Conservation (phyloP, 306 rosid genomes). For the Cicer cuneatum region DNA sequence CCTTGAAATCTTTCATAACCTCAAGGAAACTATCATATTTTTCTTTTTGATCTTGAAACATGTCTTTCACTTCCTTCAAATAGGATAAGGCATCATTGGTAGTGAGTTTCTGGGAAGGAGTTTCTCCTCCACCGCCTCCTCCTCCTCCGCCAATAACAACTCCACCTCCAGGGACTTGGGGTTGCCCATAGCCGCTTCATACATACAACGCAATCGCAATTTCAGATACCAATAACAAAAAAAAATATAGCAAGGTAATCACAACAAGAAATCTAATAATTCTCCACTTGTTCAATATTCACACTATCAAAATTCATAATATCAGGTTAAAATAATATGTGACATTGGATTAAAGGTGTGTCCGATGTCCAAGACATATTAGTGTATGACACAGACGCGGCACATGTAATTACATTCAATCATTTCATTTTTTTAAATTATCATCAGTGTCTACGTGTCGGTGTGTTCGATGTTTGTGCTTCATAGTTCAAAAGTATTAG, state of each 20-base stretch:
- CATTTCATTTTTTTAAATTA: too few species aligned
- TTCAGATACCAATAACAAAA: conserved; percentile 39
- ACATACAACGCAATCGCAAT: conserved; percentile 38
- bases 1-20: conserved; percentile 97
- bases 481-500: not conserved
- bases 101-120: conserved; percentile 72
- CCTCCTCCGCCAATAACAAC: conserved; percentile 44
- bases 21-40: conserved; percentile 86
- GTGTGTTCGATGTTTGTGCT: too few species aligned
- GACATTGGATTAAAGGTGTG: too few species aligned
- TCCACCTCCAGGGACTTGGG: conserved; percentile 61
- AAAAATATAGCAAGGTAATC: conserved; percentile 37
- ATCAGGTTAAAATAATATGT: not conserved
- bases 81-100: conserved; percentile 82
- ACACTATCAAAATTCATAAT: not conserved
- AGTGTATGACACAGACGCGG: too few species aligned
- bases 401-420: too few species aligned
- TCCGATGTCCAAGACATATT: too few species aligned
- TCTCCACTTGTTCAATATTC: conserved; percentile 20
- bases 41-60: conserved; percentile 82
- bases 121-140: conserved; percentile 58
- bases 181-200: conserved; percentile 64
- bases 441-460: too few species aligned
- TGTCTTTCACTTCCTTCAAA: conserved; percentile 86
- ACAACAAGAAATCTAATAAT: conserved; percentile 25